Conservation (phyloP, 129 eudicot genomes). For the Dittrichia graveolens region DNA sequence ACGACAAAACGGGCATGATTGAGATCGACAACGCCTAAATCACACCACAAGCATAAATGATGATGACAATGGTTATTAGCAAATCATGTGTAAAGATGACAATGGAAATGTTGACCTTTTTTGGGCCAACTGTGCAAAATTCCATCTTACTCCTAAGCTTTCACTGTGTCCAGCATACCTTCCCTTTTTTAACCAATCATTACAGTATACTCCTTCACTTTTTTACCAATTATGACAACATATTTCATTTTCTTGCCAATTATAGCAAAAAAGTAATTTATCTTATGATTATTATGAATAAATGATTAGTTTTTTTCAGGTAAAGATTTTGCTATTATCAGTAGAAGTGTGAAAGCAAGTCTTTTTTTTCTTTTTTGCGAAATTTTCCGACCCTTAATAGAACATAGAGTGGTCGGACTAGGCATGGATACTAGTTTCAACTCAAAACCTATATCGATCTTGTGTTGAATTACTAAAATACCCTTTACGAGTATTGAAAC, state of each 20-base stretch:
- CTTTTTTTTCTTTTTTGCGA: neutral
- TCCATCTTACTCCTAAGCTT: too few relatives aligned
- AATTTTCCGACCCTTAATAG: neutral
- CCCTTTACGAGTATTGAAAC: too few relatives aligned
- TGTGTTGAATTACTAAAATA: neutral
- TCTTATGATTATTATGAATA: too few relatives aligned
- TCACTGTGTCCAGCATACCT: too few relatives aligned
- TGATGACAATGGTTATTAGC: neutral
- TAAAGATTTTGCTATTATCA: too few relatives aligned
- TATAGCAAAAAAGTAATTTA: neutral
- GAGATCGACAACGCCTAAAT: slow-evolving; percentile 69
- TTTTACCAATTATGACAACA: neutral
- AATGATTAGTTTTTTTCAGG: too few relatives aligned
- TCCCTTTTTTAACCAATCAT: neutral
- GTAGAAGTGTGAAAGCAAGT: too few relatives aligned
- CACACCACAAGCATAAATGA: slow-evolving; percentile 12
- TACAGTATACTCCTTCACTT: neutral
- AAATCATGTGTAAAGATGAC: slow-evolving; percentile 2
- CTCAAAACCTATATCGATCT: neutral
- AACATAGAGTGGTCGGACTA: neutral
- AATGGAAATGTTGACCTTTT: too few relatives aligned
- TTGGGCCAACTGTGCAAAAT: too few relatives aligned
- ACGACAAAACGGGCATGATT: slow-evolving; percentile 80
- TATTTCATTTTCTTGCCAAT: neutral
- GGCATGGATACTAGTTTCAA: neutral